Percentiles rank a stretch among this genome's conserved stretches.
Evolutionary conservation across 1,284 basidiomycete genomes (phyloP).

Genomic region (Exobasidium rhododendri): DNA sequence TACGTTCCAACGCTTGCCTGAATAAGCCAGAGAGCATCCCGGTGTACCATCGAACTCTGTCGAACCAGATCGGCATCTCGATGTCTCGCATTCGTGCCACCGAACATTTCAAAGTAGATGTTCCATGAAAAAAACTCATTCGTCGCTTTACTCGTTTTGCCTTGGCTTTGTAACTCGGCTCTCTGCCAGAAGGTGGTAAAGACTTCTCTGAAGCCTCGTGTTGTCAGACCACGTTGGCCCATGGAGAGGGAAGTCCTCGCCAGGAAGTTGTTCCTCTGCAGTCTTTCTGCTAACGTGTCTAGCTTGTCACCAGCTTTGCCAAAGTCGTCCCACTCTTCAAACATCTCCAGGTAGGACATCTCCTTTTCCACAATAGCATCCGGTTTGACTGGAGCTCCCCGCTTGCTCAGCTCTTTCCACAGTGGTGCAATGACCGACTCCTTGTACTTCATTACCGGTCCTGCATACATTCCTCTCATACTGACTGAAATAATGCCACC

Average conservation of each 20-base stretch:
- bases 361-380: slow-evolving; percentile 14
- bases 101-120: slow-evolving; percentile 47
- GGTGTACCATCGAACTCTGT: slow-evolving; percentile 30
- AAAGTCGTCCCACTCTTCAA: slow-evolving; percentile 49
- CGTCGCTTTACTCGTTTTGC: slow-evolving; percentile 13
- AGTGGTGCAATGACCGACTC: slow-evolving; percentile 9
- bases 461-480: slow-evolving; percentile 34
- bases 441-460: slow-evolving; percentile 19
- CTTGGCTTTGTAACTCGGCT: slow-evolving; percentile 8
- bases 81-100: slow-evolving; percentile 25
- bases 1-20: slow-evolving; percentile 34
- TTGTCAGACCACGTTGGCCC: slow-evolving; percentile 12
- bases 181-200: slow-evolving; percentile 33
- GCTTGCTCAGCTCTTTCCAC: slow-evolving; percentile 15
- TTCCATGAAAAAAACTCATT: slow-evolving; percentile 35
- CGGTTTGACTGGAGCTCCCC: slow-evolving; percentile 23
- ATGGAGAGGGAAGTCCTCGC: slow-evolving; percentile 37
- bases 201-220: slow-evolving; percentile 12
- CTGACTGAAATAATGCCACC: slow-evolving; percentile 21
- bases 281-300: slow-evolving; percentile 34
- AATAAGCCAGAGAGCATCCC: slow-evolving; percentile 47
- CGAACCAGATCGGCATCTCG: slow-evolving; percentile 17
- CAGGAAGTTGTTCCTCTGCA: slow-evolving; percentile 44
- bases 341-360: slow-evolving; percentile 29
- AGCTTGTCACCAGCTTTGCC: slow-evolving; percentile 37